These are phyloP conservation scores for Gonium pectorale DNA, from an alignment of 139 green algal genomes.

Conservation along the genomic window DNA sequence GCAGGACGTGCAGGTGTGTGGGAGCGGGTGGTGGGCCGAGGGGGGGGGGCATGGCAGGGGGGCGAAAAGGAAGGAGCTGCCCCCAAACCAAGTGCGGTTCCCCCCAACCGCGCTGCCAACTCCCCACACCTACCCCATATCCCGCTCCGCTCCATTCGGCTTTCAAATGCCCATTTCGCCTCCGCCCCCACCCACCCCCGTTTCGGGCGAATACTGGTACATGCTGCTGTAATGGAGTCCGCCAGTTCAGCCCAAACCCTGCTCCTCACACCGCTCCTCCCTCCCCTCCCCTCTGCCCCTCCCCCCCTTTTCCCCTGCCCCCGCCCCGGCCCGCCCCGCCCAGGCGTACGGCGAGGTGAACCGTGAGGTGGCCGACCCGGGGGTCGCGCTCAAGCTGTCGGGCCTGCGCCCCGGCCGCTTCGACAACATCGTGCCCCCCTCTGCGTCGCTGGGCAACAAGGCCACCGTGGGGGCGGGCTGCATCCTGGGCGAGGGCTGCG, in stretches of 20 bases:
- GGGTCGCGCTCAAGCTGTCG: conserved; percentile 55
- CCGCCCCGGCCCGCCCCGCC: background rate
- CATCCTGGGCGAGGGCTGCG: conserved; percentile 77
- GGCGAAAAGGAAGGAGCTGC: background rate
- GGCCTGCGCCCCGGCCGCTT: conserved; percentile 48
- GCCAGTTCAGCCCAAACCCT: too few species aligned
- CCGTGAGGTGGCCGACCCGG: conserved; percentile 70
- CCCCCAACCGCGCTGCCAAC: too few species aligned
- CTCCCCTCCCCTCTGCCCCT: background rate
- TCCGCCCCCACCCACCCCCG: too few species aligned
- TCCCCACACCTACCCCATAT: too few species aligned
- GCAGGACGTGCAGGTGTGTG: conserved; percentile 44
- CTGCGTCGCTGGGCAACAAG: conserved; percentile 73
- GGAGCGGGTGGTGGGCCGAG: background rate
- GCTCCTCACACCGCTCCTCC: too few species aligned
- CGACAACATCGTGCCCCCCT: conserved; percentile 81
- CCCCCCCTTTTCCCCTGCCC: background rate
- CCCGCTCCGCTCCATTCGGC: too few species aligned
- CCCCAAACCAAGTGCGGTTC: too few species aligned
- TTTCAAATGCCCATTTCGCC: too few species aligned
- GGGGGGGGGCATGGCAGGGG: background rate
- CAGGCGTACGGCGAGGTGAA: conserved; percentile 72
- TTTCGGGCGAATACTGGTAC: too few species aligned
- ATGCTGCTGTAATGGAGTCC: too few species aligned
- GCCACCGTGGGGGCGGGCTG: conserved; percentile 73